phyloP scores from a whole-genome alignment of 805 yeast genomes.

The Hyphopichia homilentoma region DNA sequence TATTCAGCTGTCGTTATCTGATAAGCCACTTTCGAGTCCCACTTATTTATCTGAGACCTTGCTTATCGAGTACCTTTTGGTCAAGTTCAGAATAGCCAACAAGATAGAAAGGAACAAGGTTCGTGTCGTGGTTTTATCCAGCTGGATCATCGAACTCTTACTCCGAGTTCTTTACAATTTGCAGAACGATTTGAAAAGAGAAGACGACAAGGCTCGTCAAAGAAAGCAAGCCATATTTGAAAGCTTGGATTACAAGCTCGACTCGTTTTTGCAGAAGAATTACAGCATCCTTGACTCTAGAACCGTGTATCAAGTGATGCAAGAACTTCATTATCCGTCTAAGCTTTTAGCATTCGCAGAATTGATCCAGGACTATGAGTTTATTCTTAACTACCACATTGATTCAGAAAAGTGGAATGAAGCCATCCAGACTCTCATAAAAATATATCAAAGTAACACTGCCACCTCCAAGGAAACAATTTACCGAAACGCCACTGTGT shows the following conservation, averaged over 20 bases:
- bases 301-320: conserved; percentile 69
- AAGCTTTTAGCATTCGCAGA: conserved; percentile 68
- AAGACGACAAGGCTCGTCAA: conserved; percentile 2
- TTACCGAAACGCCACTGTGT: conserved; percentile 65
- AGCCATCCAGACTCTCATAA: conserved; percentile 57
- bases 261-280: conserved; percentile 49
- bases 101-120: conserved; percentile 23
- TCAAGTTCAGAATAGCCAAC: conserved; percentile 24
- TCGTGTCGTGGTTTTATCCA: conserved; percentile 46
- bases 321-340: conserved; percentile 59
- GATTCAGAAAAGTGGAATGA: conserved; percentile 69
- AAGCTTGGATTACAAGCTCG: conserved; percentile 20
- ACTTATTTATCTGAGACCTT: conserved; percentile 17
- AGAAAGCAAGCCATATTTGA: conserved; percentile 3
- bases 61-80: conserved; percentile 30
- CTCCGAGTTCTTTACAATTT: conserved; percentile 43
- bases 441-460: conserved; percentile 32
- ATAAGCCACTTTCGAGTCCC: neutral
- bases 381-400: conserved; percentile 66
- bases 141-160: conserved; percentile 64
- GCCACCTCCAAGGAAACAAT: conserved; percentile 30
- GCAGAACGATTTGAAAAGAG: conserved; percentile 34
- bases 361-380: conserved; percentile 62
- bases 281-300: conserved; percentile 53
- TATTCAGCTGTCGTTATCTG: conserved; percentile 5